A percentile compares a stretch with the other conserved stretches of the same genome.
Conservation (phyloP, 2,329 filamentous ascomycete genomes). For the Fusarium coffeatum region DNA sequence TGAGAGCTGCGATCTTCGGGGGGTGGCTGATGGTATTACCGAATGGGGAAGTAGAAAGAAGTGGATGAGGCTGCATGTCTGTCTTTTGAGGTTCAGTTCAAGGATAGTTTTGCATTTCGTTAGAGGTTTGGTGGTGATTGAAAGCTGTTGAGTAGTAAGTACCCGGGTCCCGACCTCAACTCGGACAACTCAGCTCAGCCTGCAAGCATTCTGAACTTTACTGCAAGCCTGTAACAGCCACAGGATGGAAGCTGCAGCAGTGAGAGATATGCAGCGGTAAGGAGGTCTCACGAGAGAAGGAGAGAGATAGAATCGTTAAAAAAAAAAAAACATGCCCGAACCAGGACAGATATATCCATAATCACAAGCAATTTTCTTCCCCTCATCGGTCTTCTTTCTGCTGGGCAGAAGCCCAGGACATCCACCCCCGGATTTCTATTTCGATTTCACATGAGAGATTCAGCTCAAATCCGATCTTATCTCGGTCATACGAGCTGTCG, state of each 20-base stretch:
- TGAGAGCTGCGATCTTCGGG: slow-evolving; percentile 25
- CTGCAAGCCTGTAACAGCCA: not conserved
- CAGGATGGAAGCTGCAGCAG: not conserved
- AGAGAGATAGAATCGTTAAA: not conserved
- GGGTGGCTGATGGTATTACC: slow-evolving; percentile 23
- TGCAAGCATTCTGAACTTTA: slow-evolving; percentile 1
- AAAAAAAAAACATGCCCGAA: not conserved
- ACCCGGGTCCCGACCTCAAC: not conserved
- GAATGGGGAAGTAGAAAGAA: slow-evolving; percentile 7
- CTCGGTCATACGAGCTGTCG: slow-evolving; percentile 31
- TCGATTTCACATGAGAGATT: slow-evolving; percentile 38
- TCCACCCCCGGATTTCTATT: slow-evolving; percentile 40
- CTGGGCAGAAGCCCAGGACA: slow-evolving; percentile 22
- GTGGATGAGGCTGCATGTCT: slow-evolving; percentile 10
- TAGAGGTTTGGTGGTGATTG: not conserved
- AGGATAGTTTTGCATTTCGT: not conserved
- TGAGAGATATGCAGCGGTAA: not conserved
- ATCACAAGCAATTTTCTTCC: slow-evolving; percentile 26
- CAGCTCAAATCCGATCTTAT: slow-evolving; percentile 17
- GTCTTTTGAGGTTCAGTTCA: not conserved
- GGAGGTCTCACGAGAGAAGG: not conserved
- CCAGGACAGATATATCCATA: not conserved
- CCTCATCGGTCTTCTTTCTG: slow-evolving; percentile 18
- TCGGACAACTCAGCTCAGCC: slow-evolving; percentile 5
- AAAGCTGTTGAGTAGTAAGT: slow-evolving; percentile 8